phyloP scores from a whole-genome alignment of 2,329 filamentous ascomycete genomes.

The Hansfordia pulvinata region DNA sequence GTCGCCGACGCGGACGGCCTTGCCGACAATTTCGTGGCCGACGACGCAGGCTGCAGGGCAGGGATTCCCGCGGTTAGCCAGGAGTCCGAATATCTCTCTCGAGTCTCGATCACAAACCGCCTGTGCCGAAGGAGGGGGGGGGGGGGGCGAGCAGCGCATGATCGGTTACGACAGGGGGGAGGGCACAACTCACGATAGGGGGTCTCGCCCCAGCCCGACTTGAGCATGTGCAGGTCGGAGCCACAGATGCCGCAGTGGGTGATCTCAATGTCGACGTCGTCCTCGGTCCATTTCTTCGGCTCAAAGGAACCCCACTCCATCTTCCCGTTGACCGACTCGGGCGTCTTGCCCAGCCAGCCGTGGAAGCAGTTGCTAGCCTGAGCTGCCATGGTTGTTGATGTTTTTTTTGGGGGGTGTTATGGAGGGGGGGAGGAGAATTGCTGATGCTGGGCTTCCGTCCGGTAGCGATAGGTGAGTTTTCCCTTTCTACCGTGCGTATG shows the following conservation, averaged over 20 bases:
- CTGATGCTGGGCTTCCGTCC: too few relatives aligned
- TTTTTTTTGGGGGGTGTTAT: too few relatives aligned
- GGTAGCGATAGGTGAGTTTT: too few relatives aligned
- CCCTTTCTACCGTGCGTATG: too few relatives aligned
- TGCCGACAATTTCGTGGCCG: constrained; percentile 34
- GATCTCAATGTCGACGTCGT: constrained; percentile 51
- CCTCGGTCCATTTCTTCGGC: constrained; percentile 53
- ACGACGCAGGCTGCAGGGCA: constrained; percentile 10
- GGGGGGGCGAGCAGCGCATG: too few relatives aligned
- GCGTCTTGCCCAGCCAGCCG: constrained; percentile 33
- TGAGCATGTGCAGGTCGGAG: constrained; percentile 44
- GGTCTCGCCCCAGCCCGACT: constrained; percentile 35
- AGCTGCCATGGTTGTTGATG: too few relatives aligned
- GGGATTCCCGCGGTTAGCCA: background rate
- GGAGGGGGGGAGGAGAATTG: too few relatives aligned
- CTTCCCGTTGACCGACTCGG: constrained; percentile 29
- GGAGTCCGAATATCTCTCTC: background rate
- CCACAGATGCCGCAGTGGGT: constrained; percentile 56
- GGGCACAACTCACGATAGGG: constrained; percentile 20
- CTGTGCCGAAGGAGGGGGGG: too few relatives aligned
- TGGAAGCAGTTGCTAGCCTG: constrained; percentile 26
- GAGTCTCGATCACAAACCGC: too few relatives aligned
- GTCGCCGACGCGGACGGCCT: constrained; percentile 23
- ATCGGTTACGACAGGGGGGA: too few relatives aligned
- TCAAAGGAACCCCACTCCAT: constrained; percentile 42